Evolutionary conservation across 2,329 filamentous ascomycete species (phyloP).

Genomic region (Tolypocladium sp.): DNA sequence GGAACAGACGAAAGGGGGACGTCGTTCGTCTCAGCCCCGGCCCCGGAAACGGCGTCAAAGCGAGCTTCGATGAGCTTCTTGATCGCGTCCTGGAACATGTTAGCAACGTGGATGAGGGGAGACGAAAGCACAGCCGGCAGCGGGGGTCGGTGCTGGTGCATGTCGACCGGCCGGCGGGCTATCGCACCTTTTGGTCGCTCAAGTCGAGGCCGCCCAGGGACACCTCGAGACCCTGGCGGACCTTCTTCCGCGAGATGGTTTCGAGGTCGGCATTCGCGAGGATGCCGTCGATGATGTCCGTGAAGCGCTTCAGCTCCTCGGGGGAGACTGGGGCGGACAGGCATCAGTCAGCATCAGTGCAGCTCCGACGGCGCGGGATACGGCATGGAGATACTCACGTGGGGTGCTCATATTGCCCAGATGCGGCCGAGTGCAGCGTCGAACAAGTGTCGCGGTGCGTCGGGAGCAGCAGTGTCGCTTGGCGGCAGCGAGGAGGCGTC

Average conservation of each 20-base stretch:
- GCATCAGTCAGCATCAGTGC: background rate
- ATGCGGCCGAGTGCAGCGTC: background rate
- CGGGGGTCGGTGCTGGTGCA: background rate
- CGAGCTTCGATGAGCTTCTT: conserved; percentile 64
- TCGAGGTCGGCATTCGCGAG: conserved; percentile 48
- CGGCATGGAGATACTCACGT: background rate
- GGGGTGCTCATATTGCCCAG: conserved; percentile 3
- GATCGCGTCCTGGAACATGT: conserved; percentile 47
- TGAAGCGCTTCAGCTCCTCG: conserved; percentile 44
- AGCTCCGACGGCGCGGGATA: too few species aligned
- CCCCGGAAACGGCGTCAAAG: conserved; percentile 59
- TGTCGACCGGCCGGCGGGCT: background rate
- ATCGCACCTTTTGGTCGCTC: conserved; percentile 46
- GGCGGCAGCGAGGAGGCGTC: background rate
- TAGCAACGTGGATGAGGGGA: background rate
- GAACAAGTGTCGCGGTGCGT: background rate
- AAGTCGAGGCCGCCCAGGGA: conserved; percentile 48
- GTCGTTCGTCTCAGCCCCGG: conserved; percentile 38
- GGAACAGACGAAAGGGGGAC: conserved; percentile 25
- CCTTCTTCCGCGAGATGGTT: conserved; percentile 56
- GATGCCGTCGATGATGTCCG: conserved; percentile 50
- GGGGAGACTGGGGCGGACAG: conserved; percentile 30
- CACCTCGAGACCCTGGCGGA: conserved; percentile 46
- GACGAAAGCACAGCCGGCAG: background rate
- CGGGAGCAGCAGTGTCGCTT: background rate